Base-by-base conservation (phyloP, 1,284 basidiomycete species). In the Ceratobasidium sp. region DNA sequence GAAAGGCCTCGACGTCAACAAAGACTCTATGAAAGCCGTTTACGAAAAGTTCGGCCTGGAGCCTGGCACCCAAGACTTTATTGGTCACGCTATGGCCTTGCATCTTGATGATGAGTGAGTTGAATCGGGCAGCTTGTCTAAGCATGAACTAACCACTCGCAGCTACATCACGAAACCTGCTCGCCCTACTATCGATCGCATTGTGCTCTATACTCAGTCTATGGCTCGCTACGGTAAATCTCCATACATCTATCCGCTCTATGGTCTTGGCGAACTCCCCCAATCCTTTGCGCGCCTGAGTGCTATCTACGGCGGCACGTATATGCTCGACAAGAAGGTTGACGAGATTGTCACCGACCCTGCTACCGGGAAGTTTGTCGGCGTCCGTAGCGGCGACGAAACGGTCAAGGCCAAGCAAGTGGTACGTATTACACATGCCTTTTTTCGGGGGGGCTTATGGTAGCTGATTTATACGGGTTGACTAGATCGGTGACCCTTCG, bases 201-300 rank as follows among this genome's bases (percentile, higher is more conserved):
- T 99, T 82, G 87, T 98, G 76, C 89, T 99, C 74, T 99, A 99
- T 85, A 98, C 96, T 18, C 92, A 93, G 8, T 99, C 97, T 23
- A 98, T 99, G 94, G 96, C 97, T 34, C 93, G 97, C 71, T 99
- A 98, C 83, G 97, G 97, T 78, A 99, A 99, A 83, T 99, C 97
- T 21, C 97, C 97, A 2, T 99, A 99, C 86, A 98, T 99, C 81
- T 99, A 99, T 85, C 97, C 97, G 16, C 88, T 98, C 69, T 99
- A 99, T 82, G 97, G 97, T 76, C 92, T 99, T 64, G 97, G 97
- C 77, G 97, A 99, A 82, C 91, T 99, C 61, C 97, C 97, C 23
- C 97, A 99, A 81, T 95, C 97, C 1, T 99, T 99, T 79, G 97
- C 97, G 18, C 95, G 97, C 80, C 87, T 98, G 72, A 96, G 93